phyloP scores from a whole-genome alignment of 495 filamentous ascomycete genomes.

The Neurospora terricola region DNA sequence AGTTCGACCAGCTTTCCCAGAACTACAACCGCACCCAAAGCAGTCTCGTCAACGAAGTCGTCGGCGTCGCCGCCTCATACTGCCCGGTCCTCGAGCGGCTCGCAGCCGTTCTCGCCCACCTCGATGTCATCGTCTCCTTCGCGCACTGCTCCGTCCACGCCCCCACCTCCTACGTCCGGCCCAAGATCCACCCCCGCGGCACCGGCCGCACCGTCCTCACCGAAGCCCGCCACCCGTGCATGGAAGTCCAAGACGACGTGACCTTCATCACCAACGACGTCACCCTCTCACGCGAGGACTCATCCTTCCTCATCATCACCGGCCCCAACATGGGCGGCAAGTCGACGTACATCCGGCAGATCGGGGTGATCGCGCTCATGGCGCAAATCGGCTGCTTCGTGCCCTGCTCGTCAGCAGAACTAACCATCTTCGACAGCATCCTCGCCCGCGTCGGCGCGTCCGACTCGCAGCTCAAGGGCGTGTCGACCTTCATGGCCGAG shows the following conservation, averaged over 20 bases:
- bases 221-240: constrained; percentile 92
- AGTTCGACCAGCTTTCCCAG: constrained; percentile 88
- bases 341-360: constrained; percentile 96
- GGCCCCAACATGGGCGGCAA: constrained; percentile 99
- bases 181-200: constrained; percentile 84
- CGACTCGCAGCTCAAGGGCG: constrained; percentile 94
- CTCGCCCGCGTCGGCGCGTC: constrained; percentile 92
- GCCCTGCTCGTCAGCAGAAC: constrained; percentile 77
- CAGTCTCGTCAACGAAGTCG: constrained; percentile 85
- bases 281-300: constrained; percentile 63
- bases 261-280: constrained; percentile 99
- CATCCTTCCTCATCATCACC: constrained; percentile 93
- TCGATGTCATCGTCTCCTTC: constrained; percentile 94
- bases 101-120: constrained; percentile 79
- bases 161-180: constrained; percentile 80
- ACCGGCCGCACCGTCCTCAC: constrained; percentile 83
- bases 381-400: constrained; percentile 97
- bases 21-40: constrained; percentile 95
- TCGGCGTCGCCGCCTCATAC: constrained; percentile 87
- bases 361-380: constrained; percentile 95
- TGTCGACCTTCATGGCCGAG: constrained; percentile 99
- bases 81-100: constrained; percentile 86
- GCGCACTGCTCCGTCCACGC: constrained; percentile 92
- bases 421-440: constrained; percentile 97
- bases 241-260: constrained; percentile 99